phyloP scores from a whole-genome alignment of 2,329 filamentous ascomycete species.

The Cytospora piceae region DNA sequence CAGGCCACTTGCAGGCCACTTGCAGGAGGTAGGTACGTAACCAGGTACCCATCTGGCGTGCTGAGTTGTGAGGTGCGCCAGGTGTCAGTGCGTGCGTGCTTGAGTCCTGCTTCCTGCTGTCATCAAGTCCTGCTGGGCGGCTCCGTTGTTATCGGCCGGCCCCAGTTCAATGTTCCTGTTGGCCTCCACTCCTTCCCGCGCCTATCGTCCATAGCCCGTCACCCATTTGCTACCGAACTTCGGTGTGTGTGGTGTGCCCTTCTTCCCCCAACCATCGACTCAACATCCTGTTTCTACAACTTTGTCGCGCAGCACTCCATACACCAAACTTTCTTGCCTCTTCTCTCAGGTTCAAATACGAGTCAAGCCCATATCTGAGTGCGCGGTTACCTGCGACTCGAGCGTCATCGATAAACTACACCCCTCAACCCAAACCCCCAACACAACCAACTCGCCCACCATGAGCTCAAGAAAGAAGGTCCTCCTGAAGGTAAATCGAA shows the following conservation, averaged over 20 bases:
- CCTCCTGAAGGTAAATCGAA: conserved; percentile 72
- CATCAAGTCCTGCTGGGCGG: too few species aligned
- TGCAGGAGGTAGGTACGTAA: too few species aligned
- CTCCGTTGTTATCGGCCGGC: conserved; percentile 4
- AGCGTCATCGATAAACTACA: conserved; percentile 17
- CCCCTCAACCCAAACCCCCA: not conserved
- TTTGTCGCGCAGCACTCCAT: not conserved
- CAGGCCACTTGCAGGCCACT: too few species aligned
- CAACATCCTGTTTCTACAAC: not conserved
- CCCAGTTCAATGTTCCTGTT: conserved; percentile 3
- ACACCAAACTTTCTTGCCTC: not conserved
- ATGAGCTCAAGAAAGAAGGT: conserved; percentile 91
- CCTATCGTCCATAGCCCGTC: conserved; percentile 2
- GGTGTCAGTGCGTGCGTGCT: too few species aligned
- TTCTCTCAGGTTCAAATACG: not conserved
- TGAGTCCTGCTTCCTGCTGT: too few species aligned
- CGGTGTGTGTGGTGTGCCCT: conserved; percentile 4
- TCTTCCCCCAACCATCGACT: not conserved
- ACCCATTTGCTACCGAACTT: conserved; percentile 3
- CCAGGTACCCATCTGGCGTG: too few species aligned
- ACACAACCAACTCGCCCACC: conserved; percentile 37
- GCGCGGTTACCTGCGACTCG: conserved; percentile 5
- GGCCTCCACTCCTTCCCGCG: conserved; percentile 5
- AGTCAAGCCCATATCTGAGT: conserved; percentile 13
- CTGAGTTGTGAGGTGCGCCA: too few species aligned